A percentile compares a stretch with the other conserved stretches of the same genome.
Evolutionary conservation across 345 rosid species (phyloP).

Genomic region (Eucalyptus sp.): DNA sequence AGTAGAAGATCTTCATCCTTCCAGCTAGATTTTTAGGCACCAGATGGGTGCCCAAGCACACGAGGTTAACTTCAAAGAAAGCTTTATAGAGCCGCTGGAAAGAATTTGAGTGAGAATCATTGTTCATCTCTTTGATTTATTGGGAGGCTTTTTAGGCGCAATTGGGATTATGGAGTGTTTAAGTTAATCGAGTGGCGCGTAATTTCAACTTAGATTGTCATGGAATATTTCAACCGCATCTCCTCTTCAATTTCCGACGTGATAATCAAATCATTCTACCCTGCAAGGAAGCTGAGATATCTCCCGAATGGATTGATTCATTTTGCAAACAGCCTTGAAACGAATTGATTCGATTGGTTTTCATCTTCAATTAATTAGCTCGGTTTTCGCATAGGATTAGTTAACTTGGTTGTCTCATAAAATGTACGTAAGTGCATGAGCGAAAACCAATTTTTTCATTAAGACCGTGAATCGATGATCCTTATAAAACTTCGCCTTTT

Average conservation of each 20-base stretch:
- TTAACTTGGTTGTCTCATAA: neutral
- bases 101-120: neutral
- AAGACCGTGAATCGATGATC: neutral
- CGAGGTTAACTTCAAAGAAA: neutral
- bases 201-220: neutral
- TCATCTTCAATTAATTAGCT: neutral
- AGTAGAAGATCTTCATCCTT: neutral
- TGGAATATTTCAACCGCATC: neutral
- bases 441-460: accelerated
- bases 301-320: neutral
- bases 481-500: neutral
- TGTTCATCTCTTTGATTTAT: neutral
- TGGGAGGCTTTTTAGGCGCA: neutral
- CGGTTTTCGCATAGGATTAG: neutral
- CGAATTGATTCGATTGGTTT: accelerated
- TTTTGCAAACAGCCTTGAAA: neutral
- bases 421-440: neutral
- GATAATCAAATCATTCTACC: neutral
- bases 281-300: accelerated
- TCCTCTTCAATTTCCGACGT: neutral
- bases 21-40: no score
- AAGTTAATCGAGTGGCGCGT: accelerated
- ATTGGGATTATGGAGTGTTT: neutral
- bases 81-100: neutral
- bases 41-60: neutral